phyloP scores from a whole-genome alignment of 352 stramenopile species.

The Heterotrichella gracilis region DNA sequence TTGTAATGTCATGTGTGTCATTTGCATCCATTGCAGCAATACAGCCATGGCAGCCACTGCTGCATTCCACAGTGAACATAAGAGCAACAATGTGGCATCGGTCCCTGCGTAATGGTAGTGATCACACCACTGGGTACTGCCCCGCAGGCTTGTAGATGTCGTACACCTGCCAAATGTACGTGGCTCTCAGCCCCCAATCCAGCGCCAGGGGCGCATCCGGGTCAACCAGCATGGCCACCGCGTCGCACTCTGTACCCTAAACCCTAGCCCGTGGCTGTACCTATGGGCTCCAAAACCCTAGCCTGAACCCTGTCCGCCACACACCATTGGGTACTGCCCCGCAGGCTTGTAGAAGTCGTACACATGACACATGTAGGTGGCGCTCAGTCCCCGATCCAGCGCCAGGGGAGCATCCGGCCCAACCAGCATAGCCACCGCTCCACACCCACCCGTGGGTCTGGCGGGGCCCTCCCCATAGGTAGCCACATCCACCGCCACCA shows the following conservation, averaged over 20 bases:
- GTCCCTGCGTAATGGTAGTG: too few relatives aligned
- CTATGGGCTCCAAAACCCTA: too few relatives aligned
- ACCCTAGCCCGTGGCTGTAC: too few relatives aligned
- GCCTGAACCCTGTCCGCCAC: too few relatives aligned
- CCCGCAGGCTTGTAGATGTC: conserved; percentile 95
- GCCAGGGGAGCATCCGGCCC: conserved; percentile 62
- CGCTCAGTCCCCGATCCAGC: conserved; percentile 40
- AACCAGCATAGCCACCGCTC: conserved; percentile 67
- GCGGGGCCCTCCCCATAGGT: conserved; percentile 59
- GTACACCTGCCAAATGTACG: conserved; percentile 59
- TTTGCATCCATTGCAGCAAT: too few relatives aligned
- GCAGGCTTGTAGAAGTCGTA: conserved; percentile 98
- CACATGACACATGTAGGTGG: conserved; percentile 53
- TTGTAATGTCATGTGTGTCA: too few relatives aligned
- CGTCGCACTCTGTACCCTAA: too few relatives aligned
- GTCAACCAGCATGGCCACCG: conserved; percentile 70
- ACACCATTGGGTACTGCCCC: too few relatives aligned
- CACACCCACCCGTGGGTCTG: conserved; percentile 50
- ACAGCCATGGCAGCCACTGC: too few relatives aligned
- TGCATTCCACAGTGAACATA: too few relatives aligned
- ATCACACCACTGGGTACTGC: conserved; percentile 82
- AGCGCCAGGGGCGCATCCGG: conserved; percentile 59
- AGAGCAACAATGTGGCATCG: too few relatives aligned
- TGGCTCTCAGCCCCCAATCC: conserved; percentile 42
- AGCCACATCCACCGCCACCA: conserved; percentile 73